These are phyloP conservation scores for Solanum tarapatanum DNA, from an alignment of 257 asterid species.

Conservation along the genomic window DNA sequence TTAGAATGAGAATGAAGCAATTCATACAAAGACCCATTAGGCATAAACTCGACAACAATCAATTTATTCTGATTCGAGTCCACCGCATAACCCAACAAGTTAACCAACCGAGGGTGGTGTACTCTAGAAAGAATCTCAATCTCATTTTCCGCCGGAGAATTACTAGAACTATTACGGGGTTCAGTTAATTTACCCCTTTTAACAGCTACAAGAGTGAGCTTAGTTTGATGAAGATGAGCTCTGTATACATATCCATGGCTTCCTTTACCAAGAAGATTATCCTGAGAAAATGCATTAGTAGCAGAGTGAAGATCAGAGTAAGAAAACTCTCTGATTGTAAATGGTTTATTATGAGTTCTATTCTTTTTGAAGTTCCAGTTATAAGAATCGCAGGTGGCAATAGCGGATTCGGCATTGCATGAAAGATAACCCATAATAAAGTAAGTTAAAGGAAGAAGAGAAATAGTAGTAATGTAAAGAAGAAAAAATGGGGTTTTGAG, in stretches of 20 bases:
- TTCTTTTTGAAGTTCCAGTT: constrained; percentile 33
- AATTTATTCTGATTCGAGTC: constrained; percentile 27
- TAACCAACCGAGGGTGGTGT: constrained; percentile 52
- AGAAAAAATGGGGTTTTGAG: background rate
- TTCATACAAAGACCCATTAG: constrained; percentile 59
- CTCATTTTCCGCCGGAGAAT: constrained; percentile 48
- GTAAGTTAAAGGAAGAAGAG: background rate
- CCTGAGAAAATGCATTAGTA: constrained; percentile 54
- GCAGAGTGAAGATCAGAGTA: constrained; percentile 50
- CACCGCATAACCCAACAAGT: constrained; percentile 46
- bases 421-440: constrained; percentile 63
- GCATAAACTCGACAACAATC: constrained; percentile 79
- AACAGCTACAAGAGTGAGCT: constrained; percentile 43
- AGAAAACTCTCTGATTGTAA: constrained; percentile 24
- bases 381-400: constrained; percentile 54
- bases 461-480: background rate
- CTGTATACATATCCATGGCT: constrained; percentile 71
- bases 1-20: constrained; percentile 42
- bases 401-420: constrained; percentile 58
- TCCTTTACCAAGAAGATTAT: constrained; percentile 69
- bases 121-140: constrained; percentile 56
- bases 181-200: constrained; percentile 29
- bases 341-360: constrained; percentile 10
- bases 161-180: background rate
- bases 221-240: constrained; percentile 29